Evolutionary conservation across 345 rosid genomes (phyloP), one percentile per base, ranked within the genome.

Genomic region (Acer saccharum): DNA sequence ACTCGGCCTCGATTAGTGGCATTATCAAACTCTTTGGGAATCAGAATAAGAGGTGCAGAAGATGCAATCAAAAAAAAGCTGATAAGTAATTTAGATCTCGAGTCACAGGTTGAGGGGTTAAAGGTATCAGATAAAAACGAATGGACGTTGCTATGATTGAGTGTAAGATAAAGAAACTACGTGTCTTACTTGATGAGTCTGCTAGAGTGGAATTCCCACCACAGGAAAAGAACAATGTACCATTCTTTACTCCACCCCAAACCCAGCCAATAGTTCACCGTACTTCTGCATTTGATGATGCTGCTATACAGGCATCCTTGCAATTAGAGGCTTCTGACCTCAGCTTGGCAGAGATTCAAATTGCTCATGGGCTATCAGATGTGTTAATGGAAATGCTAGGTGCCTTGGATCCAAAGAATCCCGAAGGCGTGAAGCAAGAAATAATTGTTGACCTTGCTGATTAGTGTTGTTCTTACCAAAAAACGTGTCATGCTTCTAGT

Each of bases 211-310:
- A 94, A 73, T 96, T 94, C 80, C 98, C 99, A 23, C 98, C 98
- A 23, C 90, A 90, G 70, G 90, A 77, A 57, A 97, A 91, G 87
- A 87, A 89, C 81, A 83, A 84, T 77, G 97, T 94, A 14, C 97
- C 97, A 11, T 81, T 96, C 79, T 96, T 94, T 81, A 94, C 99
- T 75, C 99, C 99, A 62, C 98, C 99, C 32, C 98, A 94, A 83
- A 89, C 97, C 65, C 97, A 92, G 75, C 90, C 98, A 9, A 76
- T 91, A 79, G 85, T 80, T 73, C 87, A 86, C 23, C 84, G 87
- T 58, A 78, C 84, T 86, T 76, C 90, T 67, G 67, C 83, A 50
- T 91, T 84, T 85, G 99, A 96, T 80, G 98, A 91, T 84, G 97
- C 90, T 84, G 99, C 94, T 71, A 90, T 94, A 78, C 91, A 93